Percentiles rank a stretch among this genome's conserved stretches.
Evolutionary conservation across 164 flowering plant genomes (phyloP).

Genomic region (Platanus orientalis): DNA sequence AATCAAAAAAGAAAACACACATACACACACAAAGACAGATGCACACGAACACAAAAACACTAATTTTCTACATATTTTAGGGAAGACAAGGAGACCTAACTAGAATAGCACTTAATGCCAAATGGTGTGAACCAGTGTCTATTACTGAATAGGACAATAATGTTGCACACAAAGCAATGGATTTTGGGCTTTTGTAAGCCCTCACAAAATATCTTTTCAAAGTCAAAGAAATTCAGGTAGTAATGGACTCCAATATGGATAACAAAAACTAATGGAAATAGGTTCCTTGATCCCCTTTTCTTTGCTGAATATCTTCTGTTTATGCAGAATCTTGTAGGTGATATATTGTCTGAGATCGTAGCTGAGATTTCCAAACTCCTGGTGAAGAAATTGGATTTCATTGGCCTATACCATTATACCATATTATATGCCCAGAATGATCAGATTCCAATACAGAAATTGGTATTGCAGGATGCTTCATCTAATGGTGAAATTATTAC

Average conservation of each 20-base stretch:
- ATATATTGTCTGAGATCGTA: constrained; percentile 56
- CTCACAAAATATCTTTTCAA: background rate
- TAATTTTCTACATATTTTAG: constrained; percentile 22
- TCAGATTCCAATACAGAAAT: constrained; percentile 41
- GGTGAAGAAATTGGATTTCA: constrained; percentile 55
- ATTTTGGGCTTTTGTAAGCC: constrained; percentile 67
- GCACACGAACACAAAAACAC: no score
- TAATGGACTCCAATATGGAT: constrained; percentile 2
- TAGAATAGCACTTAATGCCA: constrained; percentile 78
- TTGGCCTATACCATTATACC: constrained; percentile 88
- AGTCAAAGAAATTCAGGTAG: background rate
- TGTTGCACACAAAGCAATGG: constrained; percentile 80
- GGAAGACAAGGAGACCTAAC: constrained; percentile 58
- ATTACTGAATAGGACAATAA: constrained; percentile 58
- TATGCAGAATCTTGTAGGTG: constrained; percentile 58
- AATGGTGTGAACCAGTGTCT: constrained; percentile 82
- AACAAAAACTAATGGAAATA: constrained; percentile 30
- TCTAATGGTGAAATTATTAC: constrained; percentile 68
- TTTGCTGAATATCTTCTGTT: constrained; percentile 72
- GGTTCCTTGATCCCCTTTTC: constrained; percentile 90
- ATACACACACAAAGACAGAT: no score
- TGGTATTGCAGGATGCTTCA: constrained; percentile 61
- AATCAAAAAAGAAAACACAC: no score
- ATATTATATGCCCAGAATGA: constrained; percentile 69
- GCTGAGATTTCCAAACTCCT: constrained; percentile 36